A percentile compares a stretch with the other conserved stretches of the same genome.
Conservation (phyloP, 78 protist genomes). For the Carpediemonas membranifera region DNA sequence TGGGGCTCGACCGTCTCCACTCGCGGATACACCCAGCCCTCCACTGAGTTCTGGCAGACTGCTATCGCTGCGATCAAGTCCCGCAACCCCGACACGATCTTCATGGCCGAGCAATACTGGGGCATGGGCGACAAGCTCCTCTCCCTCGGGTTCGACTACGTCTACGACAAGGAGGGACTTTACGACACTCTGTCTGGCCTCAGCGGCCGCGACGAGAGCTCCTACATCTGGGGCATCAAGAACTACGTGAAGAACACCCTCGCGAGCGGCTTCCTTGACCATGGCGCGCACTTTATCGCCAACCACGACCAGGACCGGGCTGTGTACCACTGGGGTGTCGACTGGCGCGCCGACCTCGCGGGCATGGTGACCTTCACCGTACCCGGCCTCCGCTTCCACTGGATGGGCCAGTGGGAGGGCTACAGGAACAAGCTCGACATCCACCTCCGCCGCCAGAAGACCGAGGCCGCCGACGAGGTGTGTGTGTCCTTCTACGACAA, state of each 20-base stretch:
- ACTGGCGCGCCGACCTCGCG: conserved; percentile 56
- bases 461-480: conserved; percentile 35
- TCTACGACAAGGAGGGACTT: conserved; percentile 77
- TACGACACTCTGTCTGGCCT: too few relatives aligned
- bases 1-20: conserved; percentile 47
- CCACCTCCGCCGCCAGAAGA: conserved; percentile 45
- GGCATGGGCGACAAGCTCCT: conserved; percentile 34
- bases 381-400: conserved; percentile 56
- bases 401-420: conserved; percentile 53
- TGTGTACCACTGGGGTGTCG: conserved; percentile 44
- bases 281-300: conserved; percentile 30
- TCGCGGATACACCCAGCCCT: conserved; percentile 54
- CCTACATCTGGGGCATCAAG: too few relatives aligned
- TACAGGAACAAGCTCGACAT: conserved; percentile 50
- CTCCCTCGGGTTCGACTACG: conserved; percentile 62
- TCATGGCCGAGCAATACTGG: conserved; percentile 68
- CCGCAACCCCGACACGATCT: conserved; percentile 42
- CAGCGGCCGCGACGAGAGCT: too few relatives aligned
- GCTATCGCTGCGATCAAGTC: conserved; percentile 56
- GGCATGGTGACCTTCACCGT: conserved; percentile 55
- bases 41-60: conserved; percentile 55
- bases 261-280: background rate
- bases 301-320: conserved; percentile 72
- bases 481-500: background rate
- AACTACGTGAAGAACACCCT: too few relatives aligned